phyloP scores from a whole-genome alignment of 2,329 filamentous ascomycete species.

The Scytalidium sp. region DNA sequence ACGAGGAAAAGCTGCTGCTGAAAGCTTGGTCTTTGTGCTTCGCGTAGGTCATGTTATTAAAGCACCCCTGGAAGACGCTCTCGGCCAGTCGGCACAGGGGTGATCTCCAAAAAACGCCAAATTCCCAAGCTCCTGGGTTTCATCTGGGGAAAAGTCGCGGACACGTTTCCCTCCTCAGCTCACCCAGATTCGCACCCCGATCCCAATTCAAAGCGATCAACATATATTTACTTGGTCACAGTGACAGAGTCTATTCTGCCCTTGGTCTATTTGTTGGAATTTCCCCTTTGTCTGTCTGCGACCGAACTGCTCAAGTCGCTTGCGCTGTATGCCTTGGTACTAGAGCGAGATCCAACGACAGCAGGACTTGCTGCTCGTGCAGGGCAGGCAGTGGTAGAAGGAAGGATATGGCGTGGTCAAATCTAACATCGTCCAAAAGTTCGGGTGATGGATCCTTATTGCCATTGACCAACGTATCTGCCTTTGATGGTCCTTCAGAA shows the following conservation, averaged over 20 bases:
- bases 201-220: too few relatives aligned
- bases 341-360: slow-evolving; percentile 23
- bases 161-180: neutral
- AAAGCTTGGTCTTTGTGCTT: too few relatives aligned
- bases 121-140: neutral
- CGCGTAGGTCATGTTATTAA: too few relatives aligned
- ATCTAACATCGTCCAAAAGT: slow-evolving; percentile 24
- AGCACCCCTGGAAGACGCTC: neutral
- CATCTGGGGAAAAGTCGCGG: neutral
- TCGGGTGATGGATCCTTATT: slow-evolving; percentile 19
- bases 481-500: slow-evolving; percentile 19
- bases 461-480: slow-evolving; percentile 26
- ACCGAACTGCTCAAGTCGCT: neutral
- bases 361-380: slow-evolving; percentile 28
- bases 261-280: slow-evolving; percentile 3
- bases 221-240: too few relatives aligned
- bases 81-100: neutral
- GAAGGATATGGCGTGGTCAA: slow-evolving; percentile 27
- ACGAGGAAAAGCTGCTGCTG: too few relatives aligned
- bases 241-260: too few relatives aligned
- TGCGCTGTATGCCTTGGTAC: slow-evolving; percentile 26
- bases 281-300: neutral
- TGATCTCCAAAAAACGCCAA: neutral
- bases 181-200: neutral
- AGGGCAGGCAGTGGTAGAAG: slow-evolving; percentile 1